These are phyloP conservation scores for Alternaria angustiovoidea DNA, from an alignment of 2,329 filamentous ascomycete genomes.

Conservation along the genomic window DNA sequence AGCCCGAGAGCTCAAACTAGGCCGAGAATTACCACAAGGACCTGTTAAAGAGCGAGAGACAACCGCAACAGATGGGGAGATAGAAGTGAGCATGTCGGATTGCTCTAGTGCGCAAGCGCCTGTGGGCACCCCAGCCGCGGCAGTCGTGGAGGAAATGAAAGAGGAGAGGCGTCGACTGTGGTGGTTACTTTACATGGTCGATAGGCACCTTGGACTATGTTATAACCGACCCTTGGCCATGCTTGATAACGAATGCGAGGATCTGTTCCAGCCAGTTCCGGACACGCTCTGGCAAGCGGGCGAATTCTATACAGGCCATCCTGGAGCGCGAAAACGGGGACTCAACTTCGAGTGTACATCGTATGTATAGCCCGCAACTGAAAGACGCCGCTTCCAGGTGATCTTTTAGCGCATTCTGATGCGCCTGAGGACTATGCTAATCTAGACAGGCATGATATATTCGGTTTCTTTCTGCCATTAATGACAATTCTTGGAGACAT, in stretches of 20 bases:
- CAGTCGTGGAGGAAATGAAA: conserved; percentile 60
- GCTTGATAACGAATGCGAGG: conserved; percentile 82
- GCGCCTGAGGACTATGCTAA: conserved; percentile 8
- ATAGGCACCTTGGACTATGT: conserved; percentile 82
- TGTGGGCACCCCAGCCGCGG: conserved; percentile 43
- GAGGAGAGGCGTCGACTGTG: conserved; percentile 89
- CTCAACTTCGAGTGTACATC: conserved; percentile 83
- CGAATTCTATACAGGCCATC: conserved; percentile 68
- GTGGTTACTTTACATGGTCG: conserved; percentile 93
- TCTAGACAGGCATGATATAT: conserved; percentile 72
- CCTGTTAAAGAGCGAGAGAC: conserved; percentile 45
- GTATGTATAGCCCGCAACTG: conserved; percentile 12
- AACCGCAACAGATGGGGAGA: conserved; percentile 47
- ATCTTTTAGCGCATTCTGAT: background rate
- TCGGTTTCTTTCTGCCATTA: conserved; percentile 87
- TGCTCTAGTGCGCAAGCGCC: conserved; percentile 37
- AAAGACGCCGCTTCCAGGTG: background rate
- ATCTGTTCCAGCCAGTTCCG: conserved; percentile 82
- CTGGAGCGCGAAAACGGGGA: conserved; percentile 61
- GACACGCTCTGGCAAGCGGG: conserved; percentile 86
- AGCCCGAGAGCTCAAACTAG: conserved; percentile 84
- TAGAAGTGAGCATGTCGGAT: conserved; percentile 46
- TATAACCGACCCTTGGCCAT: conserved; percentile 90
- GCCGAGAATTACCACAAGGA: conserved; percentile 78
- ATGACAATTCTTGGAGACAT: conserved; percentile 96